Percentiles rank a stretch among this genome's conserved stretches.
Conservation (phyloP, 805 yeast genomes). For the Cyberlindnera nakhonratchasimensis region DNA sequence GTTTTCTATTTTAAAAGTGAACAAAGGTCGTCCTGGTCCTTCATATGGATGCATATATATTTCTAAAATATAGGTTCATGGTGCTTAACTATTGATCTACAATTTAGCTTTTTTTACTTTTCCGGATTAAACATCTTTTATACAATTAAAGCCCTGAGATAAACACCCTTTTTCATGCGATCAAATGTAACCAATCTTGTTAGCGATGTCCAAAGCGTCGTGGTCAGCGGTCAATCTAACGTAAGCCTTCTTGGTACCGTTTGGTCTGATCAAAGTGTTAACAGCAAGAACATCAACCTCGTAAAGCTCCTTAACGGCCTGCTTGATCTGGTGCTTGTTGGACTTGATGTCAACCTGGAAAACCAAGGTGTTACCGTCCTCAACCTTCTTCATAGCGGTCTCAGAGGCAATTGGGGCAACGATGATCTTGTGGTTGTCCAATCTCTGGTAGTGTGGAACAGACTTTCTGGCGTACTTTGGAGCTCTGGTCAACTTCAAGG, state of each 20-base stretch:
- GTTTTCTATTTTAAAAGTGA: too few species aligned
- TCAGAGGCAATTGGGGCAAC: slow-evolving; percentile 95
- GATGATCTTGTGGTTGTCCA: slow-evolving; percentile 92
- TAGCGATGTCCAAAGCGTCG: slow-evolving; percentile 99
- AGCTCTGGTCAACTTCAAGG: slow-evolving; percentile 86
- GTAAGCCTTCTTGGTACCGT: slow-evolving; percentile 99
- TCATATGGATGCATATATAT: too few species aligned
- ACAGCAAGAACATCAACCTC: slow-evolving; percentile 91
- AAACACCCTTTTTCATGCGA: slow-evolving; percentile 21
- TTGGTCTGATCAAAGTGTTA: slow-evolving; percentile 97
- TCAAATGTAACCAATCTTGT: slow-evolving; percentile 99
- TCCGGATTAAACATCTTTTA: slow-evolving; percentile 23
- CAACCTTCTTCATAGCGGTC: slow-evolving; percentile 99
- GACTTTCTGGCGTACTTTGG: slow-evolving; percentile 96
- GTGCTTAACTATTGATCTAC: too few species aligned
- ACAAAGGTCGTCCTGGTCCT: too few species aligned
- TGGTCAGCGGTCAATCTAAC: slow-evolving; percentile 98
- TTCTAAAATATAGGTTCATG: too few species aligned
- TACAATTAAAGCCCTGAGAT: slow-evolving; percentile 16
- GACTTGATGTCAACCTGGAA: slow-evolving; percentile 97
- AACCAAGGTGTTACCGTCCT: slow-evolving; percentile 98
- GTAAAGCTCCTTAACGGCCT: slow-evolving; percentile 97
- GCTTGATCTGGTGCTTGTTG: slow-evolving; percentile 98
- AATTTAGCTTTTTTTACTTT: slow-evolving; percentile 2
- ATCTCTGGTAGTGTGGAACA: slow-evolving; percentile 96